Evolutionary conservation across 495 filamentous ascomycete genomes (phyloP).

Genomic region (Arthonia radiata): DNA sequence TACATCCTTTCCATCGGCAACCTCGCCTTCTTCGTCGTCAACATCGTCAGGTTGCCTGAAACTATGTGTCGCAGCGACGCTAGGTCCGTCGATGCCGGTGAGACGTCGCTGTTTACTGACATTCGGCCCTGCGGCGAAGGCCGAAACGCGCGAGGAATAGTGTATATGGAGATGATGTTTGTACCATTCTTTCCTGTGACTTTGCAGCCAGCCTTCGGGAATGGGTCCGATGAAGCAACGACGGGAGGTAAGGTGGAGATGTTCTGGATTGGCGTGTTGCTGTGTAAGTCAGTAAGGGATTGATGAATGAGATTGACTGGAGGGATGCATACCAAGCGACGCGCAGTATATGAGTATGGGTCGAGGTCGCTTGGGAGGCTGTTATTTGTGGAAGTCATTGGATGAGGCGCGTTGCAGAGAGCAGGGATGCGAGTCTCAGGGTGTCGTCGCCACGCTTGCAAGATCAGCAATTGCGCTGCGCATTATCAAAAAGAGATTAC

Average conservation of each 20-base stretch:
- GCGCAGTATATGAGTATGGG: constrained; percentile 24
- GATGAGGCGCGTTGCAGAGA: no score
- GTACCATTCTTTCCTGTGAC: constrained; percentile 39
- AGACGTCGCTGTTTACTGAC: constrained; percentile 17
- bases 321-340: constrained; percentile 22
- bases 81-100: constrained; percentile 17
- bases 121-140: constrained; percentile 25
- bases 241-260: constrained; percentile 35
- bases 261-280: constrained; percentile 36
- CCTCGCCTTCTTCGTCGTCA: constrained; percentile 6
- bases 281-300: constrained; percentile 8
- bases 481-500: no score
- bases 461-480: no score
- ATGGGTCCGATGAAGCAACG: constrained; percentile 46
- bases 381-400: no score
- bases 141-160: constrained; percentile 29
- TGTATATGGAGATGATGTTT: constrained; percentile 26
- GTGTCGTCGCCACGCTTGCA: no score
- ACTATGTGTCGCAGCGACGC: constrained; percentile 13
- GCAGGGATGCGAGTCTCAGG: no score
- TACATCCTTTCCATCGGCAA: constrained; percentile 6
- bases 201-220: constrained; percentile 41
- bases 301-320: not conserved
- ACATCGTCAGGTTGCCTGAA: constrained; percentile 21
- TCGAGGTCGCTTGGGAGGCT: no score